Evolutionary conservation across 1,284 basidiomycete genomes (phyloP).

Genomic region (Ceratobasidium sp.): DNA sequence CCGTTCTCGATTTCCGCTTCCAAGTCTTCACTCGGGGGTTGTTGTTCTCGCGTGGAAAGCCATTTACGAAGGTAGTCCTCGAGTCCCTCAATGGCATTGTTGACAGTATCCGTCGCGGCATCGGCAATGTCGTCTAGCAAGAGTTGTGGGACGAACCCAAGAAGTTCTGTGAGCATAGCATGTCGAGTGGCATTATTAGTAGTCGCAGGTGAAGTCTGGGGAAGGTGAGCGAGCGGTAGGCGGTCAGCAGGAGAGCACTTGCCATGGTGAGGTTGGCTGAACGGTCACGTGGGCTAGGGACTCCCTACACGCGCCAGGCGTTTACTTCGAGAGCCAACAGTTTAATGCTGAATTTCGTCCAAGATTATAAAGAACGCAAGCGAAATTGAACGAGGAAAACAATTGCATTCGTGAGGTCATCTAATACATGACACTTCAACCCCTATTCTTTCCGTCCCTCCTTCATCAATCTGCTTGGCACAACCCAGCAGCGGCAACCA

Average conservation of each 20-base stretch:
- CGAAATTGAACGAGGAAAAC: too few species aligned
- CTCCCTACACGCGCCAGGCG: background rate
- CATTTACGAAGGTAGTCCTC: slow-evolving; percentile 42
- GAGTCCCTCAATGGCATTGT: slow-evolving; percentile 42
- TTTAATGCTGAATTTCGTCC: too few species aligned
- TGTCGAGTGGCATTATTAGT: slow-evolving; percentile 19
- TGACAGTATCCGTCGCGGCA: slow-evolving; percentile 41
- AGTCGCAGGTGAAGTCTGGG: background rate
- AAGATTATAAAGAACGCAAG: too few species aligned
- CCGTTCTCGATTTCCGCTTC: slow-evolving; percentile 39
- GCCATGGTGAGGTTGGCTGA: background rate
- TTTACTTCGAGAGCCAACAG: too few species aligned
- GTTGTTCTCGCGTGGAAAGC: slow-evolving; percentile 34
- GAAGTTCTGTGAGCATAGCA: slow-evolving; percentile 41
- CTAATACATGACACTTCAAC: too few species aligned
- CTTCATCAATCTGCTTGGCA: too few species aligned
- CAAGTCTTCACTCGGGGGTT: slow-evolving; percentile 9
- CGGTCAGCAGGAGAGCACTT: background rate
- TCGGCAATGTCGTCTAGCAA: slow-evolving; percentile 43
- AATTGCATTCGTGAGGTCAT: too few species aligned
- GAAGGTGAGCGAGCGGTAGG: background rate
- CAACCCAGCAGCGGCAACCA: too few species aligned
- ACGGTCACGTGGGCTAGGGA: background rate
- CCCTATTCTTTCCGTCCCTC: too few species aligned
- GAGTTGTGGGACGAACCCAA: slow-evolving; percentile 42